Base-by-base conservation (phyloP, 148 eudicot genomes). In the Fagopyrum homotropicum region DNA sequence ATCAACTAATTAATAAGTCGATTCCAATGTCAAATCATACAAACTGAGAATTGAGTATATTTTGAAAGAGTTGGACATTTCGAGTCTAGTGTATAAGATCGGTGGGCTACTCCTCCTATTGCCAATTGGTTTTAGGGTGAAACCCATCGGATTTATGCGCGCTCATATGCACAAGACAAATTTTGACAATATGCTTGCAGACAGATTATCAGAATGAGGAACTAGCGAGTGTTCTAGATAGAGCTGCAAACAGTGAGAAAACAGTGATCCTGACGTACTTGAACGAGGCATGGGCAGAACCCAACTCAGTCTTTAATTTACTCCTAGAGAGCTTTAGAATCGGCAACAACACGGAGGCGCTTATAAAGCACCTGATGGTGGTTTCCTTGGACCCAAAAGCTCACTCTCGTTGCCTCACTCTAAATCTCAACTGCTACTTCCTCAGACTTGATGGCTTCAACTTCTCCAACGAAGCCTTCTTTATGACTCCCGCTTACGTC, bases 261-360 rank as follows among this genome's bases (percentile, higher is more conserved):
- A 72, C 75, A 1, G 43, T 72, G 16, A 49, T 72, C 4, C 30
- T 72, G 9, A 72, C 75, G 7, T 8, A 8, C 75, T 8, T 72
- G 5, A 72, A 72, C 26, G 56, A 72, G 49, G 75, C 75, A 7
- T 72, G 75, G 75, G 57, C 57, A 1, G 75, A 29, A 16, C 59
- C 75, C 1, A 12, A 48, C 30, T 72, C 75, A 19, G 19, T 72
- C 15, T 49, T 72, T 7, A 57, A 72, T n/a, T 10, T 72, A n/a
- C 14, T 72, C 16, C 54, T 72, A 7, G 57, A 72, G 75, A 72
- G 75, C 59, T 72, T 72, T 30, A 45, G 7, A 17, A 72, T 7
- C 9, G 75, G 75, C 35, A 72, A 7, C 40, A 29, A 50, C 75
- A 72, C 75, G 4, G 40, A 19, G 52, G 6, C 7, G 75, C 43